Base-by-base conservation (phyloP, 495 filamentous ascomycete species). In the Penicillium lividum region DNA sequence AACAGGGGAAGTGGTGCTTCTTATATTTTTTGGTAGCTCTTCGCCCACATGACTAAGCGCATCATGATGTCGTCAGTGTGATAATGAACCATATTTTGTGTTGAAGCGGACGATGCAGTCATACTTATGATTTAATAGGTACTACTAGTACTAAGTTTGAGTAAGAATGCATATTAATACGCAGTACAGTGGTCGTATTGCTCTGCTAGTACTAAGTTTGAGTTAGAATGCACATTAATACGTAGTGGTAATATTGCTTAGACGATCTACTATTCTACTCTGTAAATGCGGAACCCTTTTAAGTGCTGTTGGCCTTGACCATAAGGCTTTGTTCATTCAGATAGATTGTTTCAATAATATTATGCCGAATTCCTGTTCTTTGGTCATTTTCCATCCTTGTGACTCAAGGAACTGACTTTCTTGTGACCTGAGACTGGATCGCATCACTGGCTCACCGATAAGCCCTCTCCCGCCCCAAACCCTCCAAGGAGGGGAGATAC, bases 61-160 rank as follows among this genome's bases (percentile, higher is more conserved):
- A 65, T 68, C 65, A 68, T 63, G 45, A 66, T 66, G 63, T 45
- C 67, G 67, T 70, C 65, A 70, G 62, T 61, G 57, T 57, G 51
- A 60, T 22, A 30, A 25, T 42, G 51, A 57, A 62, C 40, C 45
- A 43, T 16, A 34, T 5, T 18, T 42, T 52, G 10, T 49, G 1
- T 30, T 25, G 22, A 9, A 29, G 7, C 25, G 11, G 10, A 29
- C 7, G 46, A 31, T 30, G 5, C 3, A 16, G 46, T 30, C 7
- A 16, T n/a, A 16, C 3, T 16, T 33, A 49, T 5, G 25, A 36
- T 11, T 8, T 36, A 36, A 9, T 11, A 4, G 1, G 13, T 36
- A 36, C 13, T 36, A 9, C 33, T 28, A 30, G 45, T 47, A 11
- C 5, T 33, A 33, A 11, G 33, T 36, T 36, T 10, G 33, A 11